These are phyloP conservation scores for Vicia sativa DNA, from an alignment of 306 rosid species.

Conservation along the genomic window DNA sequence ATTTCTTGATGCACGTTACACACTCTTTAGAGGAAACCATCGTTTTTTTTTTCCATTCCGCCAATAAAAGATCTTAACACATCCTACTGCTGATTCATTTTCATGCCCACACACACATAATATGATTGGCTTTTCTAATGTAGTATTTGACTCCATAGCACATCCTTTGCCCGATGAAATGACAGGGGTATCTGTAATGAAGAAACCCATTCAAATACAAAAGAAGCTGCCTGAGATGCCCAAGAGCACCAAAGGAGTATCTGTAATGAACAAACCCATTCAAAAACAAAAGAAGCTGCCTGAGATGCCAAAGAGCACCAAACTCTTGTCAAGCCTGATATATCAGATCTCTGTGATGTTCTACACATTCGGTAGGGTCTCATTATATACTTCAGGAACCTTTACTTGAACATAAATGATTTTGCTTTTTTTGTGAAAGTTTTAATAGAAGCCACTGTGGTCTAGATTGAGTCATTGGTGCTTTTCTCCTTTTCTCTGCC, in stretches of 20 bases:
- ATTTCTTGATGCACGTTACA: conserved; percentile 25
- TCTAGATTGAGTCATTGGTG: conserved; percentile 12
- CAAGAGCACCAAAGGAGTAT: too few species aligned
- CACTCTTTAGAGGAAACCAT: conserved; percentile 5
- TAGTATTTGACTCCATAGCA: conserved; percentile 27
- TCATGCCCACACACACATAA: conserved; percentile 22
- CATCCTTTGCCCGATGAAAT: conserved; percentile 32
- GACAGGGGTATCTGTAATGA: conserved; percentile 32
- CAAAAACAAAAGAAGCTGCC: too few species aligned
- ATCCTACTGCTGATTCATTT: conserved; percentile 29
- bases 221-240: conserved; percentile 46
- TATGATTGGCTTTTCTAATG: conserved; percentile 20
- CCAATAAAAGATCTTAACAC: not conserved
- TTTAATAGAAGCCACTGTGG: conserved; percentile 1
- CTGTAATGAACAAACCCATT: too few species aligned
- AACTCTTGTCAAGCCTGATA: conserved; percentile 49
- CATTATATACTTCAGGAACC: conserved; percentile 7
- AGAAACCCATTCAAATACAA: conserved; percentile 40
- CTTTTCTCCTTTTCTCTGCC: not conserved
- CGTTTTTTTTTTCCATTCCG: not conserved
- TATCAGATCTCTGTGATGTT: conserved; percentile 62
- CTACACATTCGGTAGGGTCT: conserved; percentile 62
- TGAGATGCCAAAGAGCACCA: too few species aligned
- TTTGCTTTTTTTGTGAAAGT: conserved; percentile 3
- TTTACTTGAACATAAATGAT: conserved; percentile 13